These are phyloP conservation scores for Ananas comosus DNA, from an alignment of 176 grass and related monocot genomes.

Conservation along the genomic window DNA sequence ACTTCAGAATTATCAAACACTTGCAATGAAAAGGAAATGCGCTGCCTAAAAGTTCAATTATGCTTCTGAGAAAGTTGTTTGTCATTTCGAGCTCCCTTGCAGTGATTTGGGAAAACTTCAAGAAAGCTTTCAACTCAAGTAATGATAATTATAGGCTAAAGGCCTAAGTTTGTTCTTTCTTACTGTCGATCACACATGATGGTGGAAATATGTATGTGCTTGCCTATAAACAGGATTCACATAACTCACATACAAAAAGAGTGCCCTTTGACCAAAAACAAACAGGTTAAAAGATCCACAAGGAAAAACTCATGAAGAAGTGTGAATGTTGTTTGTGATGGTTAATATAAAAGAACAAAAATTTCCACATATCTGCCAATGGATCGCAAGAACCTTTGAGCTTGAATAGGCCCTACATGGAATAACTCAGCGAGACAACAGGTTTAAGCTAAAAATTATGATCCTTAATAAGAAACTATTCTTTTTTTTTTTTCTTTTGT, in stretches of 20 bases:
- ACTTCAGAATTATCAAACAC: neutral
- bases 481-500: neutral
- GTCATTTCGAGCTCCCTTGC: too few relatives aligned
- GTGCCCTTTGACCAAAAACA: neutral
- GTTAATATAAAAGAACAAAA: neutral
- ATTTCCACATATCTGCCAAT: neutral
- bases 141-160: too few relatives aligned
- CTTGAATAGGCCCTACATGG: too few relatives aligned
- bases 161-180: too few relatives aligned
- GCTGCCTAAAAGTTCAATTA: too few relatives aligned
- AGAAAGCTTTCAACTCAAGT: too few relatives aligned
- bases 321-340: neutral
- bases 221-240: neutral
- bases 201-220: neutral
- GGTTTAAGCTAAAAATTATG: conserved; percentile 4
- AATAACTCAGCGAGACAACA: neutral
- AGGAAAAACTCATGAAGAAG: neutral
- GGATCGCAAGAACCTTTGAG: neutral
- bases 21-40: neutral
- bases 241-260: neutral
- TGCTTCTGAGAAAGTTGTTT: too few relatives aligned
- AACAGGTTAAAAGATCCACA: neutral
- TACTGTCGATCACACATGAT: too few relatives aligned
- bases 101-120: too few relatives aligned
- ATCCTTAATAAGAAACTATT: neutral